Base-by-base conservation (phyloP, 148 eudicot species). In the Fagopyrum homotropicum region DNA sequence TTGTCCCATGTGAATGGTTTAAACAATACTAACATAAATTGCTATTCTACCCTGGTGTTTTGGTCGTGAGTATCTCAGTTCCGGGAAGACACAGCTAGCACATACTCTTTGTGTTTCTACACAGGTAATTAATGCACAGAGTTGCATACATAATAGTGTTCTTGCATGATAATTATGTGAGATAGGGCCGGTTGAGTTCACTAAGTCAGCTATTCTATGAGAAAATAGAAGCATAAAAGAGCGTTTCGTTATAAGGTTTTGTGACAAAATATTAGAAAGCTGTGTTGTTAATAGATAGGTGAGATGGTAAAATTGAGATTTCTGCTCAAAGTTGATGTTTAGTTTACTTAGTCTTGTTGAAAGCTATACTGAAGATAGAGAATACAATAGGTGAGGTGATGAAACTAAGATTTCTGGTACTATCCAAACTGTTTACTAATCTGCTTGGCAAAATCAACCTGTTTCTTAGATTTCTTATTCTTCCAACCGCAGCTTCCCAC, bases 1-100 rank as follows among this genome's bases (percentile, higher is more conserved):
- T 19, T 72, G 35, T 48, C 12, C 9, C 30, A 72, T 46, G 16
- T 47, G 0, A 47, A 17, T 4, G 43, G 2, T 46, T 72, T 7
- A 35, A 8, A 17, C 4, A 26, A 49, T 17, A 47, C 55, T 72
- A 8, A 17, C 74, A 9, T 40, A 6, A 14, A 40, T 66, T 40
- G 47, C 51, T 46, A 22, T 17, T 44, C 9, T 69, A 16, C n/a
- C 75, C 69, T 72, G 51, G 17, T 59, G 63, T 9, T 72, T 60
- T 66, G 14, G 4, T 14, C 15, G 47, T 46, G 30, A 47, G 19
- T 47, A 19, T 43, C 57, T 75, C 89, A 95, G 99, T 75, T 92
- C 96, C 77, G 99, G 99, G 75, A 95, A 95, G 79, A 95, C 99
- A 79, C 99, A 95, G 83, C 97, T 95, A 22, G 99, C 99, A 22